Base-by-base conservation (phyloP, 306 rosid species). In the Hylodesmum podocarpum region DNA sequence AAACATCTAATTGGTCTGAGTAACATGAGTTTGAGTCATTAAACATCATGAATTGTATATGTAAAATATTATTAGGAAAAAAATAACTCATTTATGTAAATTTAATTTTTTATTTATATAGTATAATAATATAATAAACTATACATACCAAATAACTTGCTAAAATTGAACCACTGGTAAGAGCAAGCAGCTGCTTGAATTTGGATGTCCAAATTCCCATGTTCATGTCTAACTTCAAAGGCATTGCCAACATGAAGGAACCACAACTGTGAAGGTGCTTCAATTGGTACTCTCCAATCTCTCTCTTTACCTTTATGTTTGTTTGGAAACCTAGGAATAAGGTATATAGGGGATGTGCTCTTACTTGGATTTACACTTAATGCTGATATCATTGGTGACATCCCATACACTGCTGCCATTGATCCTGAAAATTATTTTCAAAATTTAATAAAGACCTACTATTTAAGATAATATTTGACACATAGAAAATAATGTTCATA, bases 81-180 rank as follows among this genome's bases (percentile, higher is more conserved):
- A n/a, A n/a, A n/a, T n/a, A n/a, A n/a, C n/a, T n/a, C n/a, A n/a
- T n/a, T n/a, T n/a, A n/a, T n/a, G n/a, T n/a, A n/a, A n/a, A n/a
- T n/a, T n/a, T n/a, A n/a, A n/a, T n/a, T n/a, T n/a, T n/a, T n/a
- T n/a, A n/a, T n/a, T n/a, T n/a, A n/a, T n/a, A n/a, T n/a, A n/a
- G n/a, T n/a, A n/a, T n/a, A n/a, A n/a, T n/a, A n/a, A n/a, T 57
- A 24, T 25, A 24, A 24, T 1, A 12, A 66, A 18, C 0, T 12
- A n/a, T n/a, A 37, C 28, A 11, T 80, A 91, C 98, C 98, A 43
- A 94, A 92, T 51, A 94, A 73, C 5, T 84, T 94, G 2, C 87
- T 83, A 51, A 94, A 92, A 65, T 94, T 92, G 91, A 94, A 94
- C 97, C 98, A 94, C 2, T 87, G 89, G 68, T 94, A 94, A 28